Base-by-base conservation (phyloP, 2,329 filamentous ascomycete genomes). In the Epichloe gansuensis region DNA sequence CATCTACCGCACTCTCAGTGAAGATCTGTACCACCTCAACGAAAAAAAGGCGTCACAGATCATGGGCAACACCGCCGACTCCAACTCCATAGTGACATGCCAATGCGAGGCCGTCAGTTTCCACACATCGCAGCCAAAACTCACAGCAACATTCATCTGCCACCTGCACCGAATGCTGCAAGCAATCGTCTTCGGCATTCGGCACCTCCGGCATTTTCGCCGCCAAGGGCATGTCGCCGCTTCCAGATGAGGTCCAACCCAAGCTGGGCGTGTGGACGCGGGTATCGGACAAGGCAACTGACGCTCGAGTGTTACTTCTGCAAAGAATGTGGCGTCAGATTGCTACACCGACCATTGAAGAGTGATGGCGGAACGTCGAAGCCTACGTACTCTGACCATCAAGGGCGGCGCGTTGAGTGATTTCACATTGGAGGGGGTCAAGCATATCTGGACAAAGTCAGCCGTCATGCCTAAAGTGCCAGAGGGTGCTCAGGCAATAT, bases 301-400 rank as follows among this genome's bases (percentile, higher is more conserved):
- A 69, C 63, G 12, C 65, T 72, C 57, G 67, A 73, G 56, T 75
- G 72, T 59, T 72, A 67, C 53, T 71, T 72, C 52, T 72, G 69
- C 57, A 64, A 63, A 21, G 60, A 56, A 3, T 75, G 73, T 58
- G 75, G 75, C 9, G 68, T 67, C n/a, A 69, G 75, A 12, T 50
- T 77, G n/a, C 60, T 76, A 28, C 75, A 78, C 55, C 69, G 71
- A 45, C 62, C 67, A 42, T 60, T 68, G 23, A 58, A 67, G 6
- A 55, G 63, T 1, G 67, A 73, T 1, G 67, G 72, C 52, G 73
- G 73, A 2, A 63, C 56, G 4, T 62, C 67, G 4, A 62, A 66
- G 25, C 35, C 62, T 0, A 71, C 66, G 0, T 0, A 71, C 66
- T 0, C 54, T 76, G 8, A 71, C 66, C 21, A 61, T 78, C 56